Evolutionary conservation across 2,329 filamentous ascomycete genomes (phyloP), one percentile per base, ranked within the genome.

Genomic region (Botrytis tulipae): DNA sequence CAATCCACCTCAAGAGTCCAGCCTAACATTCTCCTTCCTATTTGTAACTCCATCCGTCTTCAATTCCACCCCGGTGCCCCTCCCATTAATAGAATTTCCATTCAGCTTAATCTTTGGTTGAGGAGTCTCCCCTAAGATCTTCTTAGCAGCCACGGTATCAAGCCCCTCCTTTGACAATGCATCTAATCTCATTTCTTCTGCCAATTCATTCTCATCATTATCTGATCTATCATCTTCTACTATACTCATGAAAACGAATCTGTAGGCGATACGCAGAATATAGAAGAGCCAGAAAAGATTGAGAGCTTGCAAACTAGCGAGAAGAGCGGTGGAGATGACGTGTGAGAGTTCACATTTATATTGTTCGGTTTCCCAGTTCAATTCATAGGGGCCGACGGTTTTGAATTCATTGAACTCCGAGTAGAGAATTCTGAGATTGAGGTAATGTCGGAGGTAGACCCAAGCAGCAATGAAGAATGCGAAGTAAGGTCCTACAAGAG

Each of bases 391-490:
- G 0, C 92, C 92, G 74, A 95, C 85, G 63, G 90, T 93, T 78
- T 87, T 85, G 84, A 93, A 94, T 80, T 93, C 89, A 78, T 90
- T 92, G 79, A 94, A 88, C 74, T 94, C 87, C 57, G 91, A 92
- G 82, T 85, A 90, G 79, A 95, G 86, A 82, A 95, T 93, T 79
- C 86, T 86, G 73, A 95, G 86, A 84, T 95, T 95, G 81, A 94
- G 86, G 83, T 90, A 93, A 84, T 98, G 95, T 70, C 95, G 93
- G 75, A 95, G 85, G 85, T 98, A 98, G 80, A 93, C 89, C 95
- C 95, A 98, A 75, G 92, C 86, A 77, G 85, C 85, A 82, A 97
- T 92, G 85, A 98, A 98, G 78, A 92, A 77, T 81, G 88, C 89
- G 83, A 96, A 98, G 85, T 95, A 98, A 25, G 93, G 94, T 0